A percentile compares a stretch with the other conserved stretches of the same genome.
phyloP scores from a whole-genome alignment of 371 early-diverging fungal species.

The Vittaforma corneae region DNA sequence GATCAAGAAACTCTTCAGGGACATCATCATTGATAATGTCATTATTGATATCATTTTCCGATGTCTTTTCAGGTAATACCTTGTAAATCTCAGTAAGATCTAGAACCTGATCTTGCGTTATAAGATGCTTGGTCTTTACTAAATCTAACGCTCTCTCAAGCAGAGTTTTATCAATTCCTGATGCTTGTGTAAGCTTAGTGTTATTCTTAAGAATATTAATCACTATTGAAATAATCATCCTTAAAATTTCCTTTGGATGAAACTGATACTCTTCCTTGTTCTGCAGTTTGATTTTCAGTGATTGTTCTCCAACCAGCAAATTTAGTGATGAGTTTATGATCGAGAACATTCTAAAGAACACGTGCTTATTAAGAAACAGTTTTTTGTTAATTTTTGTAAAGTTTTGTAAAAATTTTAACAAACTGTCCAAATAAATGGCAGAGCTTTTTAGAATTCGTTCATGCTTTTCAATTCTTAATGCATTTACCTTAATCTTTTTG shows the following conservation, averaged over 20 bases:
- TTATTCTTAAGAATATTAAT: constrained; percentile 2
- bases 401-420: neutral
- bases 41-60: too few relatives aligned
- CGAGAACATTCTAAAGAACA: neutral
- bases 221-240: neutral
- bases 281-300: neutral
- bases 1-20: constrained; percentile 70
- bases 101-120: neutral
- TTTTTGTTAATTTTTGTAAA: neutral
- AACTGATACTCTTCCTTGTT: neutral
- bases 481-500: neutral
- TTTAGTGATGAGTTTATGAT: neutral
- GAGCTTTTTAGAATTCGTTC: neutral
- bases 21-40: too few relatives aligned
- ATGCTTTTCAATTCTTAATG: neutral
- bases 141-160: neutral
- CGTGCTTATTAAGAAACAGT: constrained; percentile 10
- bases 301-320: neutral
- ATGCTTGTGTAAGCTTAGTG: neutral
- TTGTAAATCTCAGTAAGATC: neutral
- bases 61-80: too few relatives aligned
- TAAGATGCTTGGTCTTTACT: neutral
- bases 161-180: neutral
- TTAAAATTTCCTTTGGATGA: constrained; percentile 3
- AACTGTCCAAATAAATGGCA: neutral